Base-by-base conservation (phyloP, 2,329 filamentous ascomycete species). In the Ilyonectria mors-panacis region DNA sequence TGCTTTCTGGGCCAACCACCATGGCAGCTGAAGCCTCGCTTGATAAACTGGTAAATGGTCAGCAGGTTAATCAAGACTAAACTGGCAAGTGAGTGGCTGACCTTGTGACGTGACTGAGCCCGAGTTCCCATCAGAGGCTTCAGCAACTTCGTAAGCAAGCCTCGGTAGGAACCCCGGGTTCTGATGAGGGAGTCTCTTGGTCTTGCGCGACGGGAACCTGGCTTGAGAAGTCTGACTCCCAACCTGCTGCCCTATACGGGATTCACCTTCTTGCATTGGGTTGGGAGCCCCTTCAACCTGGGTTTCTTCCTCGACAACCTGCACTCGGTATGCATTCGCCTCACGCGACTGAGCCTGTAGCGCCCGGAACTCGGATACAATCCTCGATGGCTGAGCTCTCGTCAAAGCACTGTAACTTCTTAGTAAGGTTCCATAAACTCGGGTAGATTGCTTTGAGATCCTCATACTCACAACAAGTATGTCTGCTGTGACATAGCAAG, bases 401-500 rank as follows among this genome's bases (percentile, higher is more conserved):
- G 63, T 53, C 8, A 73, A 35, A 0, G 66, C 71, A 2, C 70
- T 73, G n/a, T 10, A 1, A 9, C 10, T 0, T 1, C 1, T 21
- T 17, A 13, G 47, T 15, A 17, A n/a, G 4, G 10, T 23, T 10
- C 12, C 13, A 5, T 4, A 5, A 9, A 26, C 23, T 13, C 12
- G 5, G 10, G 8, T 15, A 17, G 17, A n/a, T 3, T 19, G 3
- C 10, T 10, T 39, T 10, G 9, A 10, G 26, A 26, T 10, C 2
- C 8, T n/a, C 3, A 7, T 2, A 17, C 63, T 26, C 15, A 65
- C 64, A 70, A 63, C 9, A 67, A 19, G 13, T 71, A 71, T 1
- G 60, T 68, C 21, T 72, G 65, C 2, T 72, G 67, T 0, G 69
- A 71, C 0, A 73, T 12, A 0, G 23, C 23, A 0, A 73, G 21